Evolutionary conservation across 78 protist species (phyloP).

Genomic region (Dictyostelium discoideum): dicty_2.7 NC_007088.5:2715001-2715500

Average conservation of each 20-base stretch:
- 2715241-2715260: slow-evolving; percentile 21
- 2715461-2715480: slow-evolving; percentile 45
- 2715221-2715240: slow-evolving; percentile 74
- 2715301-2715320: background rate
- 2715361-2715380: slow-evolving; percentile 1
- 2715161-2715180: slow-evolving; percentile 44
- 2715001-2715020: slow-evolving; percentile 56
- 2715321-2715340: slow-evolving; percentile 1
- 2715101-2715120: background rate
- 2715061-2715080: background rate
- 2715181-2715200: slow-evolving; percentile 5
- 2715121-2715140: background rate
- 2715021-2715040: slow-evolving; percentile 65
- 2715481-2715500: slow-evolving; percentile 43
- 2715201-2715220: slow-evolving; percentile 18
- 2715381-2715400: slow-evolving; percentile 6
- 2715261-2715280: slow-evolving; percentile 51
- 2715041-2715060: background rate
- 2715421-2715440: background rate
- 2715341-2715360: slow-evolving; percentile 54
- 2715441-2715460: background rate
- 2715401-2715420: background rate
- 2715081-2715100: background rate
- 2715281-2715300: slow-evolving; percentile 22
- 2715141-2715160: background rate